Percentiles rank a stretch among this genome's conserved stretches.
Evolutionary conservation across 2,329 filamentous ascomycete genomes (phyloP).

Genomic region (Cladophialophora immunda): DNA sequence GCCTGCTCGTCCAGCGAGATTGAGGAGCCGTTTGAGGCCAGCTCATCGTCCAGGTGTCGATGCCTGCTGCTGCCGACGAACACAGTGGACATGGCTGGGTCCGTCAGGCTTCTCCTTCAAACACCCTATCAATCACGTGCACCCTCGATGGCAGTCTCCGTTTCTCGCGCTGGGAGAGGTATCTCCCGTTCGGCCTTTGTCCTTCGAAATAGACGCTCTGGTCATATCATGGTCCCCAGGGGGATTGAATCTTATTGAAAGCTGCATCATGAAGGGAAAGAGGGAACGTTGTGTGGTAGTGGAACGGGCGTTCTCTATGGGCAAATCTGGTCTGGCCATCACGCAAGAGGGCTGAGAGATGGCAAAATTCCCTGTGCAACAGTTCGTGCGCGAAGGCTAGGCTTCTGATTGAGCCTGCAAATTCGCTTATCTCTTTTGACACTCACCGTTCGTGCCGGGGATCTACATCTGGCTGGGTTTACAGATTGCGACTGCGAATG

Average conservation of each 20-base stretch:
- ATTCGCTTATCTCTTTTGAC: no score
- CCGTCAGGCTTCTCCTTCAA: not conserved
- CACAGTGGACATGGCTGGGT: conserved; percentile 16
- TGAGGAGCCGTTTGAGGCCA: conserved; percentile 6
- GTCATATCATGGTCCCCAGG: not conserved
- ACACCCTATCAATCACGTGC: not conserved
- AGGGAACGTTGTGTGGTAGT: not conserved
- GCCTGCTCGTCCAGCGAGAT: conserved; percentile 24
- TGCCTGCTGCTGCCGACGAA: conserved; percentile 15
- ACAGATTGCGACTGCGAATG: not conserved
- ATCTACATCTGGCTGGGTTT: not conserved
- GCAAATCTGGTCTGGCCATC: not conserved
- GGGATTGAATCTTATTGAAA: not conserved
- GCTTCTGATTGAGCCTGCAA: no score
- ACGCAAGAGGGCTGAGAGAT: not conserved
- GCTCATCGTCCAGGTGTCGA: conserved; percentile 4
- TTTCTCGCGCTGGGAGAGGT: not conserved
- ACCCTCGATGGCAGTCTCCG: not conserved
- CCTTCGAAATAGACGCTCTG: not conserved
- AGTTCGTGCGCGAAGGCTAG: not conserved
- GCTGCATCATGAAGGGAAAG: conserved; percentile 1
- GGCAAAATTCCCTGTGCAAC: not conserved
- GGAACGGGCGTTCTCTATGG: not conserved
- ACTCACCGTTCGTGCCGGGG: not conserved
- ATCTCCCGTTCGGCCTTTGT: not conserved